Evolutionary conservation across 345 rosid species (phyloP).

Genomic region (Pelargonium nanum): DNA sequence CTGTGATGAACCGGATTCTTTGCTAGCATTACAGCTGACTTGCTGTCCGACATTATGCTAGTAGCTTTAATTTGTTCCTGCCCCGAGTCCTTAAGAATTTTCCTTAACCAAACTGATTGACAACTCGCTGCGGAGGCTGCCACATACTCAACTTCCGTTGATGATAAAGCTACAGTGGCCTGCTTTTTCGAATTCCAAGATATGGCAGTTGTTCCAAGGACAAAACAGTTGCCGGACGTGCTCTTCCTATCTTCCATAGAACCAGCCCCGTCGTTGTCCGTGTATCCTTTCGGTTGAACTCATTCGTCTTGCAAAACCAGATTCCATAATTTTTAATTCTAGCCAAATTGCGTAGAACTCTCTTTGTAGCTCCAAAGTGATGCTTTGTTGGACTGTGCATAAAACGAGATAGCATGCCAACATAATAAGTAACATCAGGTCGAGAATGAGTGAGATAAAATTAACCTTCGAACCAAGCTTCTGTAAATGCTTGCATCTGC

Average conservation of each 20-base stretch:
- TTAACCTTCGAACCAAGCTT: not conserved
- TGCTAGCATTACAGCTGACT: conserved; percentile 3
- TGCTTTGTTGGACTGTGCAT: not conserved
- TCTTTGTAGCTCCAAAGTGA: conserved; percentile 5
- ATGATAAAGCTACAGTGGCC: not conserved
- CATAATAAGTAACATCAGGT: not conserved
- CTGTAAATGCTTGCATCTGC: not conserved
- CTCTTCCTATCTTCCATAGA: not conserved
- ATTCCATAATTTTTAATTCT: conserved; percentile 1
- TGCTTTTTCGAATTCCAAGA: conserved; percentile 12
- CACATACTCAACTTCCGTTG: conserved; percentile 5
- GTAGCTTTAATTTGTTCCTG: not conserved
- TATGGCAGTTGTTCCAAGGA: not conserved
- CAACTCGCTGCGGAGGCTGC: not conserved
- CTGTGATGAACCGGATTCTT: conserved; percentile 9
- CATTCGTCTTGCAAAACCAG: too few species aligned
- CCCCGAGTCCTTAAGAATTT: not conserved
- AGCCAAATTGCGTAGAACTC: not conserved
- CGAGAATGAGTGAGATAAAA: not conserved
- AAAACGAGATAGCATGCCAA: conserved; percentile 1
- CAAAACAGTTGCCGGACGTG: conserved; percentile 2
- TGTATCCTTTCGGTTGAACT: not conserved
- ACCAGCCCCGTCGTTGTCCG: conserved; percentile 2
- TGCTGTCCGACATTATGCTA: not conserved
- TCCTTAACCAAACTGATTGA: conserved; percentile 7